Evolutionary conservation across 768 basidiomycete species (phyloP).

Genomic region (Tubosaeta brunneosetosa): DNA sequence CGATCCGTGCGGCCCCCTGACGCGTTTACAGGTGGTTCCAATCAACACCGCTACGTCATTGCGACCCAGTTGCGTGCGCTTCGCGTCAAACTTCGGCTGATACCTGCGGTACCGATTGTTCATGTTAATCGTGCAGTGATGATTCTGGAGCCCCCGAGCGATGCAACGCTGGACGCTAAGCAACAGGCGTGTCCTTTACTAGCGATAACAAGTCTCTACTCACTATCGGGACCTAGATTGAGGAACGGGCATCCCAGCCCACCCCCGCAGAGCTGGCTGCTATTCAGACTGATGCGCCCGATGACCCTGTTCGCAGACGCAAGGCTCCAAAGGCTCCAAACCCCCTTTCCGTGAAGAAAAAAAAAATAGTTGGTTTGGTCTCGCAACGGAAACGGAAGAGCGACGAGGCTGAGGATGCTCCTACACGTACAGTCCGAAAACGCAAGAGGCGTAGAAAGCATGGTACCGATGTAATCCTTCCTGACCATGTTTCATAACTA

Average conservation of each 20-base stretch:
- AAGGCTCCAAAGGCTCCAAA: conserved; percentile 86
- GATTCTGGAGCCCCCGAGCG: conserved; percentile 87
- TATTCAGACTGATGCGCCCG: conserved; percentile 32
- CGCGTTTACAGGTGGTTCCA: conserved; percentile 55
- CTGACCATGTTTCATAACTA: background rate
- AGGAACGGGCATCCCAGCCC: conserved; percentile 56
- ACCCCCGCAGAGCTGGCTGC: conserved; percentile 44
- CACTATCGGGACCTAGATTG: conserved; percentile 42
- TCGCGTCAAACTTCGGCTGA: conserved; percentile 58
- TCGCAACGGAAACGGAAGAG: conserved; percentile 20
- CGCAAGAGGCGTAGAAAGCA: conserved; percentile 25
- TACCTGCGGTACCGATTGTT: conserved; percentile 85
- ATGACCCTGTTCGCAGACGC: conserved; percentile 46
- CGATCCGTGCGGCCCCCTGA: conserved; percentile 5
- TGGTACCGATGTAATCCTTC: background rate
- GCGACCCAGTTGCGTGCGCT: conserved; percentile 79
- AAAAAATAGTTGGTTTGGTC: conserved; percentile 48
- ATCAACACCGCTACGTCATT: conserved; percentile 90
- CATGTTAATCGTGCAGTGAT: conserved; percentile 91
- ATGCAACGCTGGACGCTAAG: conserved; percentile 69
- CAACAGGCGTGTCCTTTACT: conserved; percentile 39
- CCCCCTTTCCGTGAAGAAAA: conserved; percentile 91
- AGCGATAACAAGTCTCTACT: background rate
- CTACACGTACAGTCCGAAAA: background rate
- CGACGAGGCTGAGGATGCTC: background rate